Evolutionary conservation across 2,329 filamentous ascomycete genomes (phyloP), one percentile per base, ranked within the genome.

Genomic region (Aspergillus calidoustus): DNA sequence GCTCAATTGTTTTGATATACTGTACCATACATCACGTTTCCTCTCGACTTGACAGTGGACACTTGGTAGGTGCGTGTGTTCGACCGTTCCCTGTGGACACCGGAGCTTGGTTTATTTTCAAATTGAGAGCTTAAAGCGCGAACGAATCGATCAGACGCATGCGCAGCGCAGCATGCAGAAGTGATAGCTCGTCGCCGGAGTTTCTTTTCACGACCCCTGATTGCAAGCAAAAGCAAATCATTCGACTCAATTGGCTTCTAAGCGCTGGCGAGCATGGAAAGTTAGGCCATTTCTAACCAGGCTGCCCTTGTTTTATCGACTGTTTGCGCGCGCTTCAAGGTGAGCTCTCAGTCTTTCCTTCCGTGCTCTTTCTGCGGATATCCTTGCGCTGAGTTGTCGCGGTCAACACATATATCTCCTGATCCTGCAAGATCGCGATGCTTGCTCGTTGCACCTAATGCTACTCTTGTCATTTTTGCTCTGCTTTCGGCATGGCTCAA

Each of bases 191-290:
- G 8, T 59, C 50, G 34, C 34, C 47, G 44, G 47, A 54, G 50
- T 41, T 53, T 54, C 57, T 5, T 13, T 13, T 11, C 2, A 5
- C 34, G 30, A 61, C n/a, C 43, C 38, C 50, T 47, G 31, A 47
- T 49, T 49, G 46, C 54, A 60, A 51, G 51, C 58, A 55, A 47
- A 56, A 50, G 47, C 57, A 61, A 62, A 61, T 60, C 60, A 43
- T 28, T 52, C 52, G 46, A 49, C 31, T 38, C 38, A 54, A 41
- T 44, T 58, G n/a, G 46, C 31, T 43, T 52, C 59, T 66, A 67
- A 64, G 69, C 71, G 70, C 71, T 65, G 62, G 64, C 65, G 72
- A 71, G 71, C 63, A 72, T 74, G 68, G 60, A 63, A 66, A 70
- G 63, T 48, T 61, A 64, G 65, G 66, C 64, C 65, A 64, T 67